Percentiles rank a stretch among this genome's conserved stretches.
Conservation (phyloP, 1,284 basidiomycete genomes). For the Apiotrichum gamsii region DNA sequence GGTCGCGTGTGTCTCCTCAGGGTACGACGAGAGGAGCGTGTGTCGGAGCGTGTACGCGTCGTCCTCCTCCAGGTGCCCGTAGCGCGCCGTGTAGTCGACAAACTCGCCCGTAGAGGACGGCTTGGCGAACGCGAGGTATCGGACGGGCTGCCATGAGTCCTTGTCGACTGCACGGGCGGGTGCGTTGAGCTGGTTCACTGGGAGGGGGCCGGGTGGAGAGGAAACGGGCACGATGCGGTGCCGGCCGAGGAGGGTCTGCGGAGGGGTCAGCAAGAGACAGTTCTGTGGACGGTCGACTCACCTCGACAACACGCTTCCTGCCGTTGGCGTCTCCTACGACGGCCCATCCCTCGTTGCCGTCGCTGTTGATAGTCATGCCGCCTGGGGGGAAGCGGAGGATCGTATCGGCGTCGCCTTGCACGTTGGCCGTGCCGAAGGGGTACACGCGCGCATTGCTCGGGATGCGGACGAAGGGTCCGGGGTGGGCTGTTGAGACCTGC, state of each 20-base stretch:
- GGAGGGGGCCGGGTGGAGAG: slow-evolving; percentile 64
- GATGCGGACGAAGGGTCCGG: slow-evolving; percentile 36
- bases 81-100: slow-evolving; percentile 83
- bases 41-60: slow-evolving; percentile 54
- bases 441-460: slow-evolving; percentile 29
- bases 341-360: slow-evolving; percentile 60
- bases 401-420: slow-evolving; percentile 14
- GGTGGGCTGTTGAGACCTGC: no score
- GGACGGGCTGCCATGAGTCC: slow-evolving; percentile 47
- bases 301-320: slow-evolving; percentile 59
- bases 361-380: slow-evolving; percentile 55
- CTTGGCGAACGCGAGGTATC: slow-evolving; percentile 68
- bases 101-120: slow-evolving; percentile 65
- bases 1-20: no score
- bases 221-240: slow-evolving; percentile 57
- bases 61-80: slow-evolving; percentile 75
- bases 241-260: slow-evolving; percentile 62
- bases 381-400: slow-evolving; percentile 50
- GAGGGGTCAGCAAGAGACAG: slow-evolving; percentile 1
- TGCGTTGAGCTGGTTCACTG: slow-evolving; percentile 50
- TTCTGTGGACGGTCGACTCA: slow-evolving; percentile 33
- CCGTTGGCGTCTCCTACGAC: slow-evolving; percentile 55
- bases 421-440: slow-evolving; percentile 28
- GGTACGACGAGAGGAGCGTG: neutral
- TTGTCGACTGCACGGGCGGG: slow-evolving; percentile 1